Base-by-base conservation (phyloP, 495 filamentous ascomycete species). In the Penicilliopsis zonata region DNA sequence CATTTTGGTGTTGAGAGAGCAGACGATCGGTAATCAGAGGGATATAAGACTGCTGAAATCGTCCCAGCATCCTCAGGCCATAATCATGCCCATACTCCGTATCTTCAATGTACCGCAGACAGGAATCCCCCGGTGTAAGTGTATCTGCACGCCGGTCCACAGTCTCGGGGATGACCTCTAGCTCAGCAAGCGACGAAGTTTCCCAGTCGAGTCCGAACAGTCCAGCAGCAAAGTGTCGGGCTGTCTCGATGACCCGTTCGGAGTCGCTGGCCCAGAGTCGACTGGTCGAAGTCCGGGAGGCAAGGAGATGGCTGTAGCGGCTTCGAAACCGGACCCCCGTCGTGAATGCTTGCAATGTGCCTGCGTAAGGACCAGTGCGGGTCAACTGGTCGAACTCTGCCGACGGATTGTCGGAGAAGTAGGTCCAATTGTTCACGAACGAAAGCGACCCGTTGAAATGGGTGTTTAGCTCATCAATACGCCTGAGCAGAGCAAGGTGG, bases 91-190 rank as follows among this genome's bases (percentile, higher is more conserved):
- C 71, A 29, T 57, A 27, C 13, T 47, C 48, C 0, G 34, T 37
- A 36, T 76, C 67, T 4, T 59, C 43, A 13, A 60, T 31, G 36
- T 75, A 76, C n/a, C 47, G 55, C 6, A 56, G 25, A 48, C 73
- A 78, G 1, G 70, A 72, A 36, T 72, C 65, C 4, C 69, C 67
- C 1, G 73, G 70, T 2, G 73, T 76, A 12, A 78, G 55, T 2
- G 73, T 76, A 34, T 78, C 59, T 7, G 57, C 70, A 4, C 67
- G 56, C 10, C 49, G 59, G 16, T 63, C 56, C 18, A 51, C 46
- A 2, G 50, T 59, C 36, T 78, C 70, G 12, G 71, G 63, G 17
- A 78, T 63, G 28, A 76, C 43, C 13, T 72, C 49, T 4, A 75
- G 40, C 15, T 50, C 47, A 14, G 65, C 56, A 10, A 36, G 41